Evolutionary conservation across 371 early-diverging fungal genomes (phyloP).

Genomic region (Mucor piriformis): DNA sequence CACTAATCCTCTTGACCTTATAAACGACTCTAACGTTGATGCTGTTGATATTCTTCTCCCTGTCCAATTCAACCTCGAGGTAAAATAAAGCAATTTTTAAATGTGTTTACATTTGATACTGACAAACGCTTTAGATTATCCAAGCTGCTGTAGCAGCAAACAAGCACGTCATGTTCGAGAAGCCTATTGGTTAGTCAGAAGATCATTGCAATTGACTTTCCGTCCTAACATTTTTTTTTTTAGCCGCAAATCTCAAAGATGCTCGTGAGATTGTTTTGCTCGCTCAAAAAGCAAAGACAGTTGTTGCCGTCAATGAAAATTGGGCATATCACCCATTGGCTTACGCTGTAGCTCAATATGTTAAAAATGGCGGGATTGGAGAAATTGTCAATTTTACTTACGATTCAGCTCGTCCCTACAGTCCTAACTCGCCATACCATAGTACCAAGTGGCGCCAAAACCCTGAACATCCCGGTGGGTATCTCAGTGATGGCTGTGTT

Average conservation of each 20-base stretch:
- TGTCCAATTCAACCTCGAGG: constrained; percentile 50
- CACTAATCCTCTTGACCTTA: constrained; percentile 39
- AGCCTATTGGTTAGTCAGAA: constrained; percentile 48
- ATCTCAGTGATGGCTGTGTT: constrained; percentile 55
- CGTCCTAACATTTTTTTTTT: neutral
- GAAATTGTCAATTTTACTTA: constrained; percentile 53
- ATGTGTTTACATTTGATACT: too few species aligned
- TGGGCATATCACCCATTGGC: constrained; percentile 47
- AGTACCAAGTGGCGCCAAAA: constrained; percentile 50
- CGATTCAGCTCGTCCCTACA: constrained; percentile 47
- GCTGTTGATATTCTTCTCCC: constrained; percentile 42
- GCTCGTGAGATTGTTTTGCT: constrained; percentile 45
- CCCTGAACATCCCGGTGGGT: constrained; percentile 56
- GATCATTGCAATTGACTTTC: neutral
- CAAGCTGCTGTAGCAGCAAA: constrained; percentile 47
- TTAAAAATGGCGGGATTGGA: constrained; percentile 44
- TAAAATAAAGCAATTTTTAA: constrained; percentile 14
- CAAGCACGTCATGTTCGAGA: constrained; percentile 53
- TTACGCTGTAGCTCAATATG: constrained; percentile 39
- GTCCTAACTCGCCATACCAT: constrained; percentile 46
- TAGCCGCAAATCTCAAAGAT: constrained; percentile 47
- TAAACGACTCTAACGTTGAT: constrained; percentile 48
- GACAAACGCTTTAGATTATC: constrained; percentile 26
- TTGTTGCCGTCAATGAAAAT: constrained; percentile 53
- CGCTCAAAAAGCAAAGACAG: constrained; percentile 35